These are phyloP conservation scores for Orobanche coerulescens DNA, from an alignment of 257 asterid species.

Conservation along the genomic window DNA sequence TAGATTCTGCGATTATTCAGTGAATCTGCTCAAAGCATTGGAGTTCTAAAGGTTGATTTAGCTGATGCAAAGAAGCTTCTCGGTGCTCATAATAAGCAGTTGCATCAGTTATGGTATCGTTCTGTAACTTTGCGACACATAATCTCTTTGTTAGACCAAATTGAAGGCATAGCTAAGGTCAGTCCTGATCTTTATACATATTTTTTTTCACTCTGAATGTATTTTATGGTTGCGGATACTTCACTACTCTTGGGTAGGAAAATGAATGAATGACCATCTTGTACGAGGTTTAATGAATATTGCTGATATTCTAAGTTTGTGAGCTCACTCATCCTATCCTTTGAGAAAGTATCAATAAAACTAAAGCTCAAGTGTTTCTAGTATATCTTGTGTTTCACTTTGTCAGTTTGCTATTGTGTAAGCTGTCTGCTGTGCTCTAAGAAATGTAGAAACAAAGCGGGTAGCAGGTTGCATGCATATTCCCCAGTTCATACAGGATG, in stretches of 20 bases:
- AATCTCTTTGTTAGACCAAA: constrained; percentile 88
- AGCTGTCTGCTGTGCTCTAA: constrained; percentile 9
- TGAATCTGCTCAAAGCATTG: constrained; percentile 90
- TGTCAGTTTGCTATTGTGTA: neutral
- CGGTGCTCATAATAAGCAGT: constrained; percentile 89
- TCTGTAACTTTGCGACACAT: constrained; percentile 97
- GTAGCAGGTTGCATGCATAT: constrained; percentile 1
- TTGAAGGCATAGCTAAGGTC: constrained; percentile 98
- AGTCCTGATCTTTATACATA: constrained; percentile 22
- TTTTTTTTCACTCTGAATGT: constrained; percentile 6
- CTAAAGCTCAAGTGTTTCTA: neutral
- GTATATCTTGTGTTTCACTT: neutral
- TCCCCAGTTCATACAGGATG: neutral
- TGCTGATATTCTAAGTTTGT: neutral
- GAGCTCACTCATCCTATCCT: neutral
- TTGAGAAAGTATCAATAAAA: neutral
- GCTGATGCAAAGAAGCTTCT: constrained; percentile 80
- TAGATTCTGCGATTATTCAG: constrained; percentile 95
- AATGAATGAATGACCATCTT: neutral
- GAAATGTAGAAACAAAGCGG: neutral
- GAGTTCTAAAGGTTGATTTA: constrained; percentile 71
- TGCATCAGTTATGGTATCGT: constrained; percentile 97
- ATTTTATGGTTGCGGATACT: neutral
- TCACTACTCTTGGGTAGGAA: neutral
- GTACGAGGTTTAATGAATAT: neutral